Conservation (phyloP, 2,329 filamentous ascomycete genomes). For the Grosmannia penicillata region DNA sequence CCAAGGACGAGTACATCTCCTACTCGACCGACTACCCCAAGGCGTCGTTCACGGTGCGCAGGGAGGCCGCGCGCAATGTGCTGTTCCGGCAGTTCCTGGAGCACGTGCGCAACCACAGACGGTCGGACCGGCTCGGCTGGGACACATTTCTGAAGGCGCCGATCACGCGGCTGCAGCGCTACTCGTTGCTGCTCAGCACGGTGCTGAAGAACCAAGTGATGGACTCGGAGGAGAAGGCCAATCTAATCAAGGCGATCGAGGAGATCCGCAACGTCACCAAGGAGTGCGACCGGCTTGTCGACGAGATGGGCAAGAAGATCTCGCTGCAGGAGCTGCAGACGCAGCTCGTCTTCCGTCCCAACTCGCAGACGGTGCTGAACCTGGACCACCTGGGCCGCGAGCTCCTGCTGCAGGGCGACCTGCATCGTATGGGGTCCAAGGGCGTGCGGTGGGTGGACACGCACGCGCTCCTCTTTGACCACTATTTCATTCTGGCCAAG, state of each 20-base stretch:
- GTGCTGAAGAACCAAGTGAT: conserved; percentile 71
- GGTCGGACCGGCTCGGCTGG: conserved; percentile 76
- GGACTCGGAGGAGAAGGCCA: conserved; percentile 81
- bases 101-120: conserved; percentile 60
- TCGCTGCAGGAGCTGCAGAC: conserved; percentile 70
- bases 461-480: conserved; percentile 86
- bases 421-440: conserved; percentile 77
- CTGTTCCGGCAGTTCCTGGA: conserved; percentile 80
- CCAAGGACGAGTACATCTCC: conserved; percentile 74
- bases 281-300: conserved; percentile 86
- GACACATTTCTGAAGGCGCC: conserved; percentile 88
- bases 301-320: conserved; percentile 83
- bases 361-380: conserved; percentile 81
- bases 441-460: conserved; percentile 90
- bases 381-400: conserved; percentile 88
- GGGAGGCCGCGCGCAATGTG: conserved; percentile 71
- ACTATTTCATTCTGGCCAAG: conserved; percentile 91
- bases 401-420: conserved; percentile 74
- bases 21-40: conserved; percentile 81
- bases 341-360: conserved; percentile 73
- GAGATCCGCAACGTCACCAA: conserved; percentile 82
- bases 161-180: conserved; percentile 83
- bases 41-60: conserved; percentile 68
- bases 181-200: conserved; percentile 67
- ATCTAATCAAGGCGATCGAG: conserved; percentile 68